Percentiles rank a stretch among this genome's conserved stretches.
Evolutionary conservation across 1,284 basidiomycete species (phyloP).

Genomic region (Tilletia caries): DNA sequence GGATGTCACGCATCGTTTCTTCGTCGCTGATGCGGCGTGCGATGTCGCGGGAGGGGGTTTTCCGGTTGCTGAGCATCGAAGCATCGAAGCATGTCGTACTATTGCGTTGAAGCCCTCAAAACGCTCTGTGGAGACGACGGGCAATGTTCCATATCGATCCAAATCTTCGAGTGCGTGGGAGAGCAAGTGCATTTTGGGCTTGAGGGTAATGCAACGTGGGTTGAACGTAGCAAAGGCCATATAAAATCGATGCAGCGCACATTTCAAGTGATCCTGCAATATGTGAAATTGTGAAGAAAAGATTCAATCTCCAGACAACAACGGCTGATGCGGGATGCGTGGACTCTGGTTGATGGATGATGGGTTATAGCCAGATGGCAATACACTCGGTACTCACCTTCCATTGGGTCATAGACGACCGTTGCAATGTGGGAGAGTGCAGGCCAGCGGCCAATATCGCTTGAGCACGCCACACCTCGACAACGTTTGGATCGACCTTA

Average conservation of each 20-base stretch:
- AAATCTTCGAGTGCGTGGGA: neutral
- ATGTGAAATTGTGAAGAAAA: neutral
- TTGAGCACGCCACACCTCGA: neutral
- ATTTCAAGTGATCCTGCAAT: neutral
- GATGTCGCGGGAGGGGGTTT: neutral
- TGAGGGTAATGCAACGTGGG: neutral
- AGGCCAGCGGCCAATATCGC: neutral
- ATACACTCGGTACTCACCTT: neutral
- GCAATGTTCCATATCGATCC: neutral
- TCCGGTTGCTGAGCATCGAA: slow-evolving; percentile 7
- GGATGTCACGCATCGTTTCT: neutral
- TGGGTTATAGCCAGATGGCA: neutral
- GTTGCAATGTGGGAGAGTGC: neutral
- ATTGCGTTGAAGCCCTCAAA: slow-evolving; percentile 3
- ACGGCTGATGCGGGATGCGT: too few relatives aligned
- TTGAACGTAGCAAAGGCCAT: neutral
- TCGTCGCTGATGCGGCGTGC: neutral
- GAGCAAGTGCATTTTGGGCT: neutral
- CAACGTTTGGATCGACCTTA: neutral
- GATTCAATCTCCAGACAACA: too few relatives aligned
- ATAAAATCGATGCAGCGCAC: neutral
- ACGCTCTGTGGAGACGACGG: neutral
- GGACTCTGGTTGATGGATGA: too few relatives aligned
- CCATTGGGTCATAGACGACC: neutral
- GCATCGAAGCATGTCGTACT: neutral